Base-by-base conservation (phyloP, 2,329 filamentous ascomycete genomes). In the Coleophoma crateriformis region DNA sequence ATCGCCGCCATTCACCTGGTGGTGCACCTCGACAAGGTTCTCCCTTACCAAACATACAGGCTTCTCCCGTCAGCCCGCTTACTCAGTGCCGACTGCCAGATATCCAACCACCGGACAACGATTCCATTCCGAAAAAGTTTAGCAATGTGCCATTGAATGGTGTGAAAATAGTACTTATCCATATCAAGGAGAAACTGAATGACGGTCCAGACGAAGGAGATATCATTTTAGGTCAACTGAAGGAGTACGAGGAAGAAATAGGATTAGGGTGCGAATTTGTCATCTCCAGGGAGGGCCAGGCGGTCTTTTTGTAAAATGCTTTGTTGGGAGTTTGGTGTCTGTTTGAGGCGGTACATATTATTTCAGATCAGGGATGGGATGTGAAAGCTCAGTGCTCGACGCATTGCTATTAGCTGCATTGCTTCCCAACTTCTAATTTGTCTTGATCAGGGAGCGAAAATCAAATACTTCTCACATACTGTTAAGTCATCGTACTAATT, bases 101-200 rank as follows among this genome's bases (percentile, higher is more conserved):
- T 27, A 27, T 27, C 27, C 5, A 3, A 8, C 12, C 34, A 15
- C 14, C 27, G 33, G 22, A 37, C n/a, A 19, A 12, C 20, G 27
- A 44, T 3, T 14, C 27, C 15, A 32, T 15, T 15, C 41, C 17
- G 15, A 11, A 13, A 10, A 27, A 45, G 14, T 45, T 44, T 14
- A 20, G 37, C 12, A 42, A 53, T 6, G 33, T 27, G 5, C 58
- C 58, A 7, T 73, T 99, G 4, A 72, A 76, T 47, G 90, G 90
- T 0, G 65, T 97, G 27, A 87, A 83, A 54, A 74, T 99, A 1
- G 84, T 96, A 45, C 82, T 97, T 49, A 97, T 97, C 35, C 94
- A 99, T 64, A 81, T 97, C 62, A 99, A 99, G 66, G 92, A 97
- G 56, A 85, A 79, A 19, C 71, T 96, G 49, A 73, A 76, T 8